Conservation (phyloP, 2,329 filamentous ascomycete species). For the Lecanosticta acicola region DNA sequence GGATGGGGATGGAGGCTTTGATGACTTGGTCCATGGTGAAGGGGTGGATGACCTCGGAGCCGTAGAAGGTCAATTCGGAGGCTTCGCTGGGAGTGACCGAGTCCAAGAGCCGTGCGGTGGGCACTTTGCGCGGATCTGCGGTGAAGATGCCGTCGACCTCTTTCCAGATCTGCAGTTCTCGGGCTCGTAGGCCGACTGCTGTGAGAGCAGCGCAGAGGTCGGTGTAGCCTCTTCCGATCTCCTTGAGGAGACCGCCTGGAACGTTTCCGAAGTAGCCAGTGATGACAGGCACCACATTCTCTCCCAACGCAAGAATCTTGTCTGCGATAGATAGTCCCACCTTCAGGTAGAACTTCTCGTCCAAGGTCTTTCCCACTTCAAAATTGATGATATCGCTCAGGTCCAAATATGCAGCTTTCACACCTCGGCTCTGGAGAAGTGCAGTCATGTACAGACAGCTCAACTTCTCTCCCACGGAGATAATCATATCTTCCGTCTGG, state of each 20-base stretch:
- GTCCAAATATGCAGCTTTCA: conserved; percentile 85
- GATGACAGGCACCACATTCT: conserved; percentile 45
- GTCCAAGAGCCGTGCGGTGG: conserved; percentile 81
- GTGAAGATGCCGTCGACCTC: conserved; percentile 95
- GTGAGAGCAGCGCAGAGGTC: conserved; percentile 90
- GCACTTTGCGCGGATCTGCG: conserved; percentile 79
- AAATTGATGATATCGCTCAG: conserved; percentile 75
- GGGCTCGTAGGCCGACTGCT: conserved; percentile 78
- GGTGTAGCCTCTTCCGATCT: conserved; percentile 92
- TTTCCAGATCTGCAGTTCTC: conserved; percentile 97
- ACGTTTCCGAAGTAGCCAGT: conserved; percentile 96
- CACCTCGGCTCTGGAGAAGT: conserved; percentile 70
- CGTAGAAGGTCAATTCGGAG: conserved; percentile 75
- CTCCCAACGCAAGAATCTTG: conserved; percentile 39
- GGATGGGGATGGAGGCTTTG: conserved; percentile 72
- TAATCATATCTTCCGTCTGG: conserved; percentile 62
- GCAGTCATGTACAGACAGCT: conserved; percentile 88
- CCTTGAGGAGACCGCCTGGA: conserved; percentile 81
- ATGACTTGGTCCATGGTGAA: conserved; percentile 95
- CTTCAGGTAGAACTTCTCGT: conserved; percentile 44
- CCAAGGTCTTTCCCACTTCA: conserved; percentile 36
- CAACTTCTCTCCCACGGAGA: conserved; percentile 93
- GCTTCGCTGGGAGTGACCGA: conserved; percentile 92
- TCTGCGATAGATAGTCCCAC: conserved; percentile 39
- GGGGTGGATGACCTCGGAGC: conserved; percentile 91